Evolutionary conservation across 2,329 filamentous ascomycete genomes (phyloP).

Genomic region (Sclerotinia minor): DNA sequence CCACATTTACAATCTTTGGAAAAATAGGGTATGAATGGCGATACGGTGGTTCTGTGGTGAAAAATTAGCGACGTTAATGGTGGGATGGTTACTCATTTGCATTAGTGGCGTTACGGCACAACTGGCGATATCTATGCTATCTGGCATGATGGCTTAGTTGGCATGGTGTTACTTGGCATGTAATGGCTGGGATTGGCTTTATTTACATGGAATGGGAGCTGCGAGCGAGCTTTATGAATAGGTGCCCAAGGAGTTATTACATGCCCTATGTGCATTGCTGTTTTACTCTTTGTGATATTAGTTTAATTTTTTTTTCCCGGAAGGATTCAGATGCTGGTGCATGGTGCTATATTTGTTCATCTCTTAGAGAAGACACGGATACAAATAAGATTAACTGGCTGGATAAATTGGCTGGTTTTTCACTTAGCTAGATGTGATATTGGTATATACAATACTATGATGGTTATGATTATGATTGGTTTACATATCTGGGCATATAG

Average conservation of each 20-base stretch:
- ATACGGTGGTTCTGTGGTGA: not conserved
- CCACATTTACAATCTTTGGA: slow-evolving; percentile 7
- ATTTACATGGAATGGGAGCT: slow-evolving; percentile 16
- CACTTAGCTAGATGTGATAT: slow-evolving; percentile 9
- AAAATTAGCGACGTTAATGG: slow-evolving; percentile 17
- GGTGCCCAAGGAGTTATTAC: slow-evolving; percentile 22
- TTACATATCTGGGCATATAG: too few species aligned
- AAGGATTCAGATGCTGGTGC: not conserved
- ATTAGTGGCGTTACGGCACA: slow-evolving; percentile 24
- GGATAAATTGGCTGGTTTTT: slow-evolving; percentile 1
- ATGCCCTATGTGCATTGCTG: slow-evolving; percentile 19
- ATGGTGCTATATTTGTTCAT: slow-evolving; percentile 15
- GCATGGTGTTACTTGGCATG: slow-evolving; percentile 20
- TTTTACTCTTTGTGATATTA: slow-evolving; percentile 17
- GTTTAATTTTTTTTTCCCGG: slow-evolving; percentile 21
- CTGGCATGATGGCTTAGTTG: slow-evolving; percentile 20
- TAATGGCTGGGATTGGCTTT: slow-evolving; percentile 24
- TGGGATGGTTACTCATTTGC: slow-evolving; percentile 20
- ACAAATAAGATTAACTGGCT: not conserved
- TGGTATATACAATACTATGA: slow-evolving; percentile 6
- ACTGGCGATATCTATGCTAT: slow-evolving; percentile 17
- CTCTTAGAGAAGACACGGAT: slow-evolving; percentile 7
- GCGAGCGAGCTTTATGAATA: slow-evolving; percentile 19
- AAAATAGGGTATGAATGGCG: slow-evolving; percentile 8
- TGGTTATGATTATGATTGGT: not conserved